Evolutionary conservation across 2,329 filamentous ascomycete genomes (phyloP).

Genomic region (Aspergillus viridinutans): DNA sequence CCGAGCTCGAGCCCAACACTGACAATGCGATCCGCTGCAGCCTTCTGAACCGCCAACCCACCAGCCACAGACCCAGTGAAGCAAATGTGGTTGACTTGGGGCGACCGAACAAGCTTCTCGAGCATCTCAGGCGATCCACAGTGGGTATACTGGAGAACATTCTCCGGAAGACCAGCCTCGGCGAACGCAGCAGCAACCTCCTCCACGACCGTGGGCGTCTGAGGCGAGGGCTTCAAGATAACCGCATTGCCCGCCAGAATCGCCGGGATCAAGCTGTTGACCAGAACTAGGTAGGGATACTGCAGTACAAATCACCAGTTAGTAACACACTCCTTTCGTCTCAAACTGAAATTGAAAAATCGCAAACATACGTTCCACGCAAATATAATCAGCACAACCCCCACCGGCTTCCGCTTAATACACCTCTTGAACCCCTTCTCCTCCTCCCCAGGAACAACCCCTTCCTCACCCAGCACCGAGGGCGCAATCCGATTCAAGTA

Average conservation of each 20-base stretch:
- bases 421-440: slow-evolving; percentile 89
- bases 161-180: slow-evolving; percentile 73
- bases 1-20: slow-evolving; percentile 87
- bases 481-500: slow-evolving; percentile 81
- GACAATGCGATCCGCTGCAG: slow-evolving; percentile 77
- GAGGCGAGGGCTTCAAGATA: slow-evolving; percentile 90
- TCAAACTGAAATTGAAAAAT: background rate
- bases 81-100: slow-evolving; percentile 74
- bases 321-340: background rate
- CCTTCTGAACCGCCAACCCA: slow-evolving; percentile 78
- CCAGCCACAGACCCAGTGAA: slow-evolving; percentile 92
- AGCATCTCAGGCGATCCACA: slow-evolving; percentile 73
- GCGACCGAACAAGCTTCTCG: slow-evolving; percentile 72
- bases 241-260: slow-evolving; percentile 85
- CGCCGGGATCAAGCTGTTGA: slow-evolving; percentile 91
- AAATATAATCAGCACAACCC: slow-evolving; percentile 84
- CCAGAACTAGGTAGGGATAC: slow-evolving; percentile 91
- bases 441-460: slow-evolving; percentile 65
- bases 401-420: slow-evolving; percentile 82
- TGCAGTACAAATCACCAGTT: slow-evolving; percentile 34
- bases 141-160: slow-evolving; percentile 90
- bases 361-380: slow-evolving; percentile 79
- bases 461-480: slow-evolving; percentile 65
- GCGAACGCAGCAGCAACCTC: slow-evolving; percentile 71
- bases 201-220: slow-evolving; percentile 89